Evolutionary conservation across 1,284 basidiomycete genomes (phyloP), one percentile per base, ranked within the genome.

Genomic region (Naganishia liquefaciens): DNA sequence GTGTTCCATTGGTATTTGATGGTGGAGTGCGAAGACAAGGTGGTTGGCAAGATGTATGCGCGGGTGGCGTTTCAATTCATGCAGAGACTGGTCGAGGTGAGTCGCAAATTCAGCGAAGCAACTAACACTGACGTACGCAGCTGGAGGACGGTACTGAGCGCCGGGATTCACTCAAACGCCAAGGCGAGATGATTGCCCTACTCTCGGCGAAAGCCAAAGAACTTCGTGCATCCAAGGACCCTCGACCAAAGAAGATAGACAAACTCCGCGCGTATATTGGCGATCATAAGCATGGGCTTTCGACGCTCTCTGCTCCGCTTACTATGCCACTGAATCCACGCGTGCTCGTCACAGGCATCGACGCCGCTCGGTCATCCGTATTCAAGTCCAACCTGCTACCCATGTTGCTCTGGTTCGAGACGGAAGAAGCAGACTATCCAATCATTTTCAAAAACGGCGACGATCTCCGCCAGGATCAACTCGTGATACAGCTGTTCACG

Each of bases 361-460:
- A 88, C 42, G 81, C 93, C 0, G 94, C 99, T 63, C 91, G 91
- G 73, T 95, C 92, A 17, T 90, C 89, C 10, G 88, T 99, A 33
- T 99, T 99, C 85, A 99, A 99, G 77, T 97, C 93, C 47, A 98
- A 95, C 73, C 87, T 98, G 60, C 91, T 89, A 69, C 96, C 96
- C 0, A 83, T 99, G 54, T 83, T 95, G 21, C 82, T 99, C 13
- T 92, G 90, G 79, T 95, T 98, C 76, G 87, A 91, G 73, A 88
- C 88, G 47, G 66, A 21, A 10, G 66, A 71, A 3, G 71, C 73
- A 13, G 75, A 73, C 37, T 99, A 91, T 76, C 90, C 93, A 0
- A 84, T 97, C 54, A 99, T 99, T 69, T 98, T 98, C 84, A 99
- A 99, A 79, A 94, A 97, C 70, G 96, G 96, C 6, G 96, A 99